These are phyloP conservation scores for Diphasiastrum complanatum DNA, from an alignment of 83 land plant species.

Conservation along the genomic window DNA sequence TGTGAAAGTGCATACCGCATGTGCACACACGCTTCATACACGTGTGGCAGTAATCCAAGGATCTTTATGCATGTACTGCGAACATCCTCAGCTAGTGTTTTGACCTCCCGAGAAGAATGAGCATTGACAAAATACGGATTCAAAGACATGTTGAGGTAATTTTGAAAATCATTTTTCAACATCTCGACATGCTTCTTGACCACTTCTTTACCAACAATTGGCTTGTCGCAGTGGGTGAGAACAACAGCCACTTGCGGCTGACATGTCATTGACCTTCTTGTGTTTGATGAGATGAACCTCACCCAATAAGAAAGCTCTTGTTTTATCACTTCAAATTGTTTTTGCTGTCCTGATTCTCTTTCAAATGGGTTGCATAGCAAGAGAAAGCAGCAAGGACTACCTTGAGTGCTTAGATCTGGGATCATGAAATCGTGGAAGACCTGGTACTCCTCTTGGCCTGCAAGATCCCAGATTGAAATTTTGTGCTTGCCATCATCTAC, in stretches of 20 bases:
- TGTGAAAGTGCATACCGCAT: not conserved
- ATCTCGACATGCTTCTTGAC: too few relatives aligned
- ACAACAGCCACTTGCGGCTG: not conserved
- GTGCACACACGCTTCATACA: not conserved
- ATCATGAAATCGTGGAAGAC: conserved; percentile 2
- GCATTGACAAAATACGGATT: not conserved
- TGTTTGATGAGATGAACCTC: conserved; percentile 4
- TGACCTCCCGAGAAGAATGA: not conserved
- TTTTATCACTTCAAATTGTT: not conserved
- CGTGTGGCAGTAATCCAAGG: too few relatives aligned
- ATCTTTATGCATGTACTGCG: too few relatives aligned
- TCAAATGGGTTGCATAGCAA: conserved; percentile 1
- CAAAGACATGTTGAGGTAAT: not conserved
- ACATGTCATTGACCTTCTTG: not conserved
- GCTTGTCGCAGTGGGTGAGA: not conserved
- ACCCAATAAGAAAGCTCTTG: conserved; percentile 1
- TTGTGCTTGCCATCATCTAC: not conserved
- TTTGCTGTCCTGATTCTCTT: not conserved
- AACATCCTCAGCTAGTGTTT: not conserved
- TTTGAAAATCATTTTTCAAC: too few relatives aligned
- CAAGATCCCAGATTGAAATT: conserved; percentile 2
- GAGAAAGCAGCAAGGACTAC: conserved; percentile 1
- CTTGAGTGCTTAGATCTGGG: conserved; percentile 4
- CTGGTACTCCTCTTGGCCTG: conserved; percentile 9
- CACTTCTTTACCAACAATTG: too few relatives aligned